A percentile compares a stretch with the other conserved stretches of the same genome.
Conservation (phyloP, 2,329 filamentous ascomycete species). For the Colletotrichum nymphaeae region DNA sequence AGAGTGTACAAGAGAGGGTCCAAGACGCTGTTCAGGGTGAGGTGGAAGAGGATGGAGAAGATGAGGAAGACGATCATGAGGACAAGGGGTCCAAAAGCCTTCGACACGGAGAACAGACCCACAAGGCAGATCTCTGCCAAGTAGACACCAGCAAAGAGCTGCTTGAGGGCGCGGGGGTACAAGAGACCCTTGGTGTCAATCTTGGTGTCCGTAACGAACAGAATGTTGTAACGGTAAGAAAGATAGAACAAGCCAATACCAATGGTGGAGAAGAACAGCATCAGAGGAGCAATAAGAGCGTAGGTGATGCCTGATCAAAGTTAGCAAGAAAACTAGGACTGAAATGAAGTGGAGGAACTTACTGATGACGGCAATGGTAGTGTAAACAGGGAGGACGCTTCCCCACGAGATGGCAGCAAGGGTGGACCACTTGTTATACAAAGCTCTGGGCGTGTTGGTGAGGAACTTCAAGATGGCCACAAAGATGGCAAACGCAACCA, state of each 20-base stretch:
- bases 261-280: constrained; percentile 82
- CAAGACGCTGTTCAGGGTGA: constrained; percentile 76
- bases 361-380: constrained; percentile 79
- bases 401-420: constrained; percentile 81
- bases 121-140: constrained; percentile 83
- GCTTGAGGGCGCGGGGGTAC: constrained; percentile 89
- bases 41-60: constrained; percentile 81
- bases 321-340: constrained; percentile 35
- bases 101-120: constrained; percentile 80
- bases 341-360: constrained; percentile 35
- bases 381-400: constrained; percentile 79
- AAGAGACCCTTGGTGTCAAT: constrained; percentile 91
- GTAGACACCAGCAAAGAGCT: constrained; percentile 85
- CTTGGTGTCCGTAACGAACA: constrained; percentile 82
- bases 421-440: constrained; percentile 78
- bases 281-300: constrained; percentile 84
- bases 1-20: constrained; percentile 78
- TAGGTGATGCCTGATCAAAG: constrained; percentile 72
- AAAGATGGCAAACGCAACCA: constrained; percentile 72
- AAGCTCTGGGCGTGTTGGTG: constrained; percentile 81
- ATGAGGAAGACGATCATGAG: constrained; percentile 81
- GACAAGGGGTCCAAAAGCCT: constrained; percentile 75
- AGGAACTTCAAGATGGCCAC: constrained; percentile 76
- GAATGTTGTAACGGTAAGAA: constrained; percentile 86
- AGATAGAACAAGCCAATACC: constrained; percentile 85